Evolutionary conservation across 345 rosid genomes (phyloP), one percentile per base, ranked within the genome.

Genomic region (Syzygium oleosum): DNA sequence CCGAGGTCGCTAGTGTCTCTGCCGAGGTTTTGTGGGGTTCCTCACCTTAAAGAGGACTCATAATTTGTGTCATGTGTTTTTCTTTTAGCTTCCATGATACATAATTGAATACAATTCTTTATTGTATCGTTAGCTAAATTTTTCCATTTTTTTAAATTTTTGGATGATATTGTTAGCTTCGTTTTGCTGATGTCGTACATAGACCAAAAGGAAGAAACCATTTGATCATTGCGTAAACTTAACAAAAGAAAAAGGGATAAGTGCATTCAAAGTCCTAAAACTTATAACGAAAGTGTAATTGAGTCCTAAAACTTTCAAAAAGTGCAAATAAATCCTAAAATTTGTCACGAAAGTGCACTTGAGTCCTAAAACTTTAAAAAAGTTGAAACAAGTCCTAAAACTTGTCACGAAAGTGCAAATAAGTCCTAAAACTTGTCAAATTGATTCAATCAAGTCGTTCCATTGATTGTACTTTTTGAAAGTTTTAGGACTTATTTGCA

Each of bases 1-100:
- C 93, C 80, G 95, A 93, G 87, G 78, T 52, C 53, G 94, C 93
- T 23, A 31, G 43, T 10, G 54, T 43, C 90, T 84, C 89, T 53
- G 94, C 92, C 68, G 95, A 92, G 87, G 94, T 94, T 11, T 78
- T 94, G 5, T 93, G 95, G 95, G 95, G 95, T 77, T 91, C 94
- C 46, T 91, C 92, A 4, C 88, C 92, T 56, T 93, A 92, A 85
- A 17, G 41, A 68, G 43, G 22, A 17, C 4, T 68, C 79, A 7
- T 21, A 31, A 65, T 19, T 53, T 15, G 17, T 63, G 77, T 63
- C 2, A 0, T 29, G 10, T 14, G 4, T 5, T 58, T 58, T 25
- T 58, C 5, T 59, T 58, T 11, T 58, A 4, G 38, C 77, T 63
- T 41, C 77, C 29, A 12, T 2, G 0, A 31, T 29, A 59, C 68